phyloP scores from a whole-genome alignment of 805 yeast species.

The Diddensiella santjacobensis region DNA sequence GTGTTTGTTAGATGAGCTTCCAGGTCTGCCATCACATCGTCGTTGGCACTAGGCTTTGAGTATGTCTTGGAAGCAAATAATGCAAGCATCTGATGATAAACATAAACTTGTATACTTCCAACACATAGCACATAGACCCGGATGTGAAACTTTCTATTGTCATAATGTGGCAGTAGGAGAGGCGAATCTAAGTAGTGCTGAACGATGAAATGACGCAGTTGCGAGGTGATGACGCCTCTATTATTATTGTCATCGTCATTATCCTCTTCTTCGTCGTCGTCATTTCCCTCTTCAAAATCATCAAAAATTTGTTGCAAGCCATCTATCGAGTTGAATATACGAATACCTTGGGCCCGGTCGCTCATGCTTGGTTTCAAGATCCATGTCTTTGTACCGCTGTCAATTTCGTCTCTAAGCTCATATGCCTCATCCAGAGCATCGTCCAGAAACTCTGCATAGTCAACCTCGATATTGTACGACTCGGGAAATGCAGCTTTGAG shows the following conservation, averaged over 20 bases:
- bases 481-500: slow-evolving; percentile 64
- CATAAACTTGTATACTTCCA: slow-evolving; percentile 74
- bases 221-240: slow-evolving; percentile 77
- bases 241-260: slow-evolving; percentile 36
- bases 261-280: slow-evolving; percentile 54
- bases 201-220: slow-evolving; percentile 83
- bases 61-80: slow-evolving; percentile 67
- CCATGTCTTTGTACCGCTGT: slow-evolving; percentile 58
- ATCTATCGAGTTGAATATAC: slow-evolving; percentile 71
- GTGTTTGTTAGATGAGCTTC: slow-evolving; percentile 90
- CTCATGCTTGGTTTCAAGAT: slow-evolving; percentile 96
- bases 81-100: slow-evolving; percentile 74
- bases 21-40: slow-evolving; percentile 38
- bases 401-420: slow-evolving; percentile 78
- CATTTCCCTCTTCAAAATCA: slow-evolving; percentile 74
- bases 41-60: slow-evolving; percentile 31
- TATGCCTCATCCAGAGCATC: slow-evolving; percentile 90
- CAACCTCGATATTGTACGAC: slow-evolving; percentile 77
- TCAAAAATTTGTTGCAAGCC: slow-evolving; percentile 82
- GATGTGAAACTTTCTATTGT: slow-evolving; percentile 78
- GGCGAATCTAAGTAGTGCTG: slow-evolving; percentile 78
- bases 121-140: slow-evolving; percentile 75
- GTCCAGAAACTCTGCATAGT: slow-evolving; percentile 93
- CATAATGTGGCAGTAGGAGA: slow-evolving; percentile 56
- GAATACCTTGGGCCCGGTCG: slow-evolving; percentile 93